These are phyloP conservation scores for Neofusicoccum ribis DNA, from an alignment of 2,329 filamentous ascomycete species.

Conservation along the genomic window DNA sequence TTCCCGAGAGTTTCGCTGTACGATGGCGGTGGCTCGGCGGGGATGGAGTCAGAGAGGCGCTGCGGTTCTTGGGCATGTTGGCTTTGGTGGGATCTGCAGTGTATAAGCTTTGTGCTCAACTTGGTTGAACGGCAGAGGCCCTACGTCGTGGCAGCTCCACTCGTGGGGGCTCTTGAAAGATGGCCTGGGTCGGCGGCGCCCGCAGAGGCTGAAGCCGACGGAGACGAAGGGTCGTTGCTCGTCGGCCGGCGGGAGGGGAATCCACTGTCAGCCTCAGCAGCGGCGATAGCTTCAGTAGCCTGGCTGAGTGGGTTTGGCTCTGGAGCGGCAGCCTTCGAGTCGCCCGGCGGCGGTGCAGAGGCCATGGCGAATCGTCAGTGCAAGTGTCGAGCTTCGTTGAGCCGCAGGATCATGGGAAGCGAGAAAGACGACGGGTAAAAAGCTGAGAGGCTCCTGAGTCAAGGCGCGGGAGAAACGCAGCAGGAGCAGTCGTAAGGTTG, in stretches of 20 bases:
- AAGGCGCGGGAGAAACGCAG: neutral
- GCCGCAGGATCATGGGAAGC: neutral
- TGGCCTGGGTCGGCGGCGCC: neutral
- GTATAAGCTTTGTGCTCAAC: neutral
- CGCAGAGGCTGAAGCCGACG: neutral
- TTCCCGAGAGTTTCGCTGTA: slow-evolving; percentile 45
- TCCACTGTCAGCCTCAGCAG: slow-evolving; percentile 1
- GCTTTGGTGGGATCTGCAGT: neutral
- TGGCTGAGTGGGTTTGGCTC: slow-evolving; percentile 17
- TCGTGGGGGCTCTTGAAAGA: neutral
- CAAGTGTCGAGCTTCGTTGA: neutral
- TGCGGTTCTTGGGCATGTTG: neutral
- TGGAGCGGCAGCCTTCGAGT: neutral
- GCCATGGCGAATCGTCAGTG: slow-evolving; percentile 5
- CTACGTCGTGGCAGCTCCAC: neutral
- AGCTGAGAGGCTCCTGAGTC: neutral
- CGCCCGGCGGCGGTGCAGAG: slow-evolving; percentile 12
- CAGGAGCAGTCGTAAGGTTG: neutral
- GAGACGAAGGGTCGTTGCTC: neutral
- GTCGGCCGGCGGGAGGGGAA: neutral
- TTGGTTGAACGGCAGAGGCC: neutral
- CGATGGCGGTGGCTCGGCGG: slow-evolving; percentile 33
- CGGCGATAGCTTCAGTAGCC: slow-evolving; percentile 17
- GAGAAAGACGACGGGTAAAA: neutral
- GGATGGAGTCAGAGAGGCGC: neutral